These are phyloP conservation scores for Termitomyces heimii DNA, from an alignment of 768 basidiomycete species.

Conservation along the genomic window DNA sequence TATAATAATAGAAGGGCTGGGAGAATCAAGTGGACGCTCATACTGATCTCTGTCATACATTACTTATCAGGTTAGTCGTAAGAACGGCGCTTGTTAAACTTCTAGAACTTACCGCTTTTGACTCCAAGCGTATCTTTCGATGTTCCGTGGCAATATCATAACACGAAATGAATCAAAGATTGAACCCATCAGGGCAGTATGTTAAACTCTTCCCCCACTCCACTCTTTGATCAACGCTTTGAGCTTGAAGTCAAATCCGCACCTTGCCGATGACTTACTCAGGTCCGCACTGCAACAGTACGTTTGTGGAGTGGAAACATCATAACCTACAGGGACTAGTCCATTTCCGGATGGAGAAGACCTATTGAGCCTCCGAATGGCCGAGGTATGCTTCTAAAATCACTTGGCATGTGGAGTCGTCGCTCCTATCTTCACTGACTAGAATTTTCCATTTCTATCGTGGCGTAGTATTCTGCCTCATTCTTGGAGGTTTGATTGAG, in stretches of 20 bases:
- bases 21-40: slow-evolving; percentile 37
- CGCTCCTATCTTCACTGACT: too few relatives aligned
- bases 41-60: slow-evolving; percentile 4
- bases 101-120: neutral
- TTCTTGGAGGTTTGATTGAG: neutral
- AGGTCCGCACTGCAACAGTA: neutral
- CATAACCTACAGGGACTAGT: neutral
- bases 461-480: neutral
- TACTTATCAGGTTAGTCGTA: slow-evolving; percentile 44
- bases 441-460: neutral
- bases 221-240: neutral
- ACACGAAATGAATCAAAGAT: neutral
- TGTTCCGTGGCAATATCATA: neutral
- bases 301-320: neutral
- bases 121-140: neutral
- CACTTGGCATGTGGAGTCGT: neutral
- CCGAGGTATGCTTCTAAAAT: neutral
- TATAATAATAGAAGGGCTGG: slow-evolving; percentile 61
- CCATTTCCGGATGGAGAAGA: neutral
- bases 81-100: slow-evolving; percentile 61
- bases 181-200: too few relatives aligned
- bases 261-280: neutral
- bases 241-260: neutral
- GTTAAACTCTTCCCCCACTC: neutral
- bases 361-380: neutral